These are phyloP conservation scores for Neodidymelliopsis sp. DNA, from an alignment of 2,329 filamentous ascomycete species.

Conservation along the genomic window DNA sequence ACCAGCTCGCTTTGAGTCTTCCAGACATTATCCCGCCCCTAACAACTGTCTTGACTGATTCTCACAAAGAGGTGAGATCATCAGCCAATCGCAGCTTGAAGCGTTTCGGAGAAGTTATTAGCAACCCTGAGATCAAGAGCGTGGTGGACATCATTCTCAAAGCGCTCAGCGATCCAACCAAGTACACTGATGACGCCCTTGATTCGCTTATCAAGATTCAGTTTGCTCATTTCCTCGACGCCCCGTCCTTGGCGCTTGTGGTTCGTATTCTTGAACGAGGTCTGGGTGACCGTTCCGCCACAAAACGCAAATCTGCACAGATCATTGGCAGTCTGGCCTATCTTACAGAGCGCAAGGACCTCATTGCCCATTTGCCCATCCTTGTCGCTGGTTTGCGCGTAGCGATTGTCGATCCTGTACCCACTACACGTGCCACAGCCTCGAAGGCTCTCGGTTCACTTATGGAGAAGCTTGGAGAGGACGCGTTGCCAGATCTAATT, in stretches of 20 bases:
- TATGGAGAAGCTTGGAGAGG: conserved; percentile 98
- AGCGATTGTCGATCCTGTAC: conserved; percentile 93
- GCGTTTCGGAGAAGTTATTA: conserved; percentile 97
- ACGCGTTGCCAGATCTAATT: conserved; percentile 94
- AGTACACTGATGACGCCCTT: conserved; percentile 93
- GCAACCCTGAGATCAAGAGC: conserved; percentile 94
- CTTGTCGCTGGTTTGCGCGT: conserved; percentile 88
- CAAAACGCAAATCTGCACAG: conserved; percentile 94
- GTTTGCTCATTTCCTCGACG: conserved; percentile 97
- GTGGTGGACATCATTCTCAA: conserved; percentile 92
- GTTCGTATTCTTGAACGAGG: conserved; percentile 95
- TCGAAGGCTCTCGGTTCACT: conserved; percentile 94
- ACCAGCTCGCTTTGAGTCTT: conserved; percentile 89
- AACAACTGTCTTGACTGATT: conserved; percentile 93
- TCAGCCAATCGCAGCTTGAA: conserved; percentile 96
- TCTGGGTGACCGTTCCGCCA: conserved; percentile 86
- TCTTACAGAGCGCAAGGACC: conserved; percentile 93
- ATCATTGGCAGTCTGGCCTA: conserved; percentile 98
- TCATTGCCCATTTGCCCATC: conserved; percentile 88
- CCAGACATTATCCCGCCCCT: conserved; percentile 97
- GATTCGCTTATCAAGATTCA: conserved; percentile 97
- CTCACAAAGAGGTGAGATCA: conserved; percentile 92
- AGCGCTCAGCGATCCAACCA: conserved; percentile 95
- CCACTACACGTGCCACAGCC: conserved; percentile 92
- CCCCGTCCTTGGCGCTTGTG: conserved; percentile 91